phyloP scores from a whole-genome alignment of 2,329 filamentous ascomycete genomes.

The Neoarthrinium moseri region DNA sequence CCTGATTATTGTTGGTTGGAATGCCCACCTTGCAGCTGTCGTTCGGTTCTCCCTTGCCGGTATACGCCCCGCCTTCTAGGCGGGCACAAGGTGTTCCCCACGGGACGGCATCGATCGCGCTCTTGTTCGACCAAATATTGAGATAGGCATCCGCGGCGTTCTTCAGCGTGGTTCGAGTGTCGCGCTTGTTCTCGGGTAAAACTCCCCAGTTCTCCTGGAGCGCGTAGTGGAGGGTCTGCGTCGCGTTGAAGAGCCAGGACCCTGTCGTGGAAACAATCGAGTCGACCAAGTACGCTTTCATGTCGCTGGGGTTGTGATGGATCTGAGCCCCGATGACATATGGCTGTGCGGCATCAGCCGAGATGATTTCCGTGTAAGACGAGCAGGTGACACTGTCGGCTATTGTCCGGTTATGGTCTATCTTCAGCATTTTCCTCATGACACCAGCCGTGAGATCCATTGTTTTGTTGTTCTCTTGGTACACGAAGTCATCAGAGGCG shows the following conservation, averaged over 20 bases:
- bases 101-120: slow-evolving; percentile 24
- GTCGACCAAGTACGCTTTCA: slow-evolving; percentile 28
- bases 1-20: slow-evolving; percentile 15
- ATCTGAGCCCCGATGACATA: slow-evolving; percentile 35
- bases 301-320: slow-evolving; percentile 22
- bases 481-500: too few species aligned
- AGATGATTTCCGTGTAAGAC: slow-evolving; percentile 25
- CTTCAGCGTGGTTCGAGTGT: slow-evolving; percentile 25
- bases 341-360: slow-evolving; percentile 17
- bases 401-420: too few species aligned
- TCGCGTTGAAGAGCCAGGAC: slow-evolving; percentile 35
- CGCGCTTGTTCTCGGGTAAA: slow-evolving; percentile 27
- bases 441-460: too few species aligned
- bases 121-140: slow-evolving; percentile 32
- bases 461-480: too few species aligned
- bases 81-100: slow-evolving; percentile 35
- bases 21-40: slow-evolving; percentile 23
- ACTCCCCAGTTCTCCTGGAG: too few species aligned
- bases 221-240: slow-evolving; percentile 31
- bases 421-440: too few species aligned
- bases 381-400: too few species aligned
- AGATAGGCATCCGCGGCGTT: slow-evolving; percentile 34
- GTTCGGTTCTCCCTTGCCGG: slow-evolving; percentile 20
- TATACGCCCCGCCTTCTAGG: slow-evolving; percentile 26
- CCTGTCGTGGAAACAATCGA: slow-evolving; percentile 28